Evolutionary conservation across 192 early-diverging fungal genomes (phyloP), one percentile per base, ranked within the genome.

Genomic region (Cladochytrium replicatum): DNA sequence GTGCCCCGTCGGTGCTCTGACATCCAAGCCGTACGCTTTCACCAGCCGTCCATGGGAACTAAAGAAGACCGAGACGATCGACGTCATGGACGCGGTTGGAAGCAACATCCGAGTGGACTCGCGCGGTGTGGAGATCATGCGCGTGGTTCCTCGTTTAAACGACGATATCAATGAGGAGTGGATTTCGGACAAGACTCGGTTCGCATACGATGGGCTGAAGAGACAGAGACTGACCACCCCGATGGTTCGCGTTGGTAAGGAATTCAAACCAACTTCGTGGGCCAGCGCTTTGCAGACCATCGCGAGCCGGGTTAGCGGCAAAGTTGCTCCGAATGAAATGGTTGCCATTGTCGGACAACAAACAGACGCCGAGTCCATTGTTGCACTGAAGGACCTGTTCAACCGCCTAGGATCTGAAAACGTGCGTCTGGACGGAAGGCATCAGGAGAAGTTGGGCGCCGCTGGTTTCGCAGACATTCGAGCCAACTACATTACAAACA

Each of bases 161-260:
- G 95, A 98, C 53, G 90, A 86, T n/a, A 71, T 98, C 63, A 98
- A 98, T 67, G 88, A 93, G 67, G 95, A 98, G 75, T 98, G 95
- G 95, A 89, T 98, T 50, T 89, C 90, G 6, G 95, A 98, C 77
- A 95, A 94, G 78, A 91, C 90, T 38, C 82, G 95, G 27, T 95
- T 89, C 59, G 81, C 85, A 32, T 90, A 78, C 57, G 95, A 98
- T 63, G 95, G 95, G 41, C 75, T 98, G 25, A 96, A 92, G 79
- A 80, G 86, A 19, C 95, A 98, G 73, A 76, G 95, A 48, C 75
- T 98, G 47, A 96, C 92, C 27, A 82, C 79, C 15, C 95, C 95
- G 22, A 77, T 98, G 57, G 66, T 96, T 45, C 84, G 89, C 53
- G 58, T 81, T 48, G 86, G 84, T 27, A 81, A 84, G 56, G 75